phyloP scores from a whole-genome alignment of 805 yeast genomes.

The Isabelozyma rhagii region DNA sequence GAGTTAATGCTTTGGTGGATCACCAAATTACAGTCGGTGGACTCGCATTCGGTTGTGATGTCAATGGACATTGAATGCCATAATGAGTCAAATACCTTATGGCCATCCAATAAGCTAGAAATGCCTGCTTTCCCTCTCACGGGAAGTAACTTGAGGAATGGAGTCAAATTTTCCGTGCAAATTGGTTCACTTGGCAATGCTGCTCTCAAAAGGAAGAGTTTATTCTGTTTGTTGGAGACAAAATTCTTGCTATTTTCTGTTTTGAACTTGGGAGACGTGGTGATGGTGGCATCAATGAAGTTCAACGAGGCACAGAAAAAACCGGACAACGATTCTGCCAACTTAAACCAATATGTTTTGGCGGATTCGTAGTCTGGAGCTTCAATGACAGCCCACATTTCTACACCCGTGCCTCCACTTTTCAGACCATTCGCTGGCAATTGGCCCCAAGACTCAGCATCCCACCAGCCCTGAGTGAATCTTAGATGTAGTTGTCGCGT shows the following conservation, averaged over 20 bases:
- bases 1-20: constrained; percentile 68
- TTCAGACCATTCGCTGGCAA: constrained; percentile 67
- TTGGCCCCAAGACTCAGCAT: constrained; percentile 80
- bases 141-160: constrained; percentile 84
- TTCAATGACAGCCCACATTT: constrained; percentile 82
- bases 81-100: constrained; percentile 80
- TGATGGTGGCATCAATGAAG: constrained; percentile 74
- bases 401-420: constrained; percentile 95
- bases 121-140: constrained; percentile 90
- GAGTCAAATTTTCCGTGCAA: constrained; percentile 95
- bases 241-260: constrained; percentile 30
- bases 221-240: constrained; percentile 26
- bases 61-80: constrained; percentile 96
- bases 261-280: constrained; percentile 59
- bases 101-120: constrained; percentile 83
- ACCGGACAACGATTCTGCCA: constrained; percentile 80
- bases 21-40: constrained; percentile 41
- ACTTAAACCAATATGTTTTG: constrained; percentile 60
- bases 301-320: constrained; percentile 93
- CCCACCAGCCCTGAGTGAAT: constrained; percentile 96
- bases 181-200: constrained; percentile 93
- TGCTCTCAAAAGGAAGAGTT: constrained; percentile 65
- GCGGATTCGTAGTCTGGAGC: constrained; percentile 57
- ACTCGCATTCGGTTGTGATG: constrained; percentile 53
- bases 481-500: constrained; percentile 78